Conservation (phyloP, 2,329 filamentous ascomycete genomes). For the Kalmusia sp. region DNA sequence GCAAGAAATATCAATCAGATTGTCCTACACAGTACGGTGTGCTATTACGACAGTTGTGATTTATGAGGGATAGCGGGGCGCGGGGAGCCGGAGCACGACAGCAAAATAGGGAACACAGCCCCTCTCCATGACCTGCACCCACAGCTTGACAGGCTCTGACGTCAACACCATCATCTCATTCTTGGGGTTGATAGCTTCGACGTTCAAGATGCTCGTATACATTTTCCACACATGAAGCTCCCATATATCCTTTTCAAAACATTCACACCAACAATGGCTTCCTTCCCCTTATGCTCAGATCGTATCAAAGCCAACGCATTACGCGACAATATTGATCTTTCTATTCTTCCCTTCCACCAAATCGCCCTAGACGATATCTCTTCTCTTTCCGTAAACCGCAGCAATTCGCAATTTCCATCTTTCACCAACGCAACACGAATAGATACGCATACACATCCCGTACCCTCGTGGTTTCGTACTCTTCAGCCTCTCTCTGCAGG, state of each 20-base stretch:
- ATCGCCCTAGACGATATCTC: constrained; percentile 39
- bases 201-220: background rate
- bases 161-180: background rate
- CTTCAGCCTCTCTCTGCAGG: constrained; percentile 43
- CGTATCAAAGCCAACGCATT: constrained; percentile 24
- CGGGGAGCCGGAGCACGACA: constrained; percentile 4
- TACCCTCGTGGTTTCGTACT: constrained; percentile 42
- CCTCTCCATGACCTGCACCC: background rate
- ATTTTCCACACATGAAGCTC: background rate
- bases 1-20: too few relatives aligned
- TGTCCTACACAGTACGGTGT: too few relatives aligned
- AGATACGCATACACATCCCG: constrained; percentile 47
- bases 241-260: background rate
- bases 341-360: constrained; percentile 35
- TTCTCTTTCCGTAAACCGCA: constrained; percentile 19
- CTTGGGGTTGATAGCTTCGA: background rate
- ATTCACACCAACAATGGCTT: background rate
- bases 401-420: constrained; percentile 5
- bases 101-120: background rate
- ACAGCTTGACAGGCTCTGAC: background rate
- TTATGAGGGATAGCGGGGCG: background rate
- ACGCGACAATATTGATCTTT: constrained; percentile 36
- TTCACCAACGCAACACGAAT: constrained; percentile 33
- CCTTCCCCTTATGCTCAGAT: background rate
- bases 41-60: too few relatives aligned